These are phyloP conservation scores for Amanita molliuscula DNA, from an alignment of 768 basidiomycete species.

Conservation along the genomic window DNA sequence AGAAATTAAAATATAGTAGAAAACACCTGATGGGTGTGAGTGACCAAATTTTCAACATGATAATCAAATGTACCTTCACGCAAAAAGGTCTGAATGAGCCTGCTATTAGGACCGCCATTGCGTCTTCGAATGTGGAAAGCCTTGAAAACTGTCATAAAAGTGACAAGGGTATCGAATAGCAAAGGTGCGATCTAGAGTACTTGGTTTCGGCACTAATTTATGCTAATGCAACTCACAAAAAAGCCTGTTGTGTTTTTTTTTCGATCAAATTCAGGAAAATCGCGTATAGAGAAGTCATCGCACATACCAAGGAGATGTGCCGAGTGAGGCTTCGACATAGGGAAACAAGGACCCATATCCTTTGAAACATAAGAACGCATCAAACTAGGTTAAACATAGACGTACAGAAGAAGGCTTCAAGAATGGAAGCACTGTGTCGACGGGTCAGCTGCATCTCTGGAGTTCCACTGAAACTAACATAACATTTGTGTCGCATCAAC, in stretches of 20 bases:
- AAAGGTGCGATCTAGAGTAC: conserved; percentile 63
- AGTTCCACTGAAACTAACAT: conserved; percentile 28
- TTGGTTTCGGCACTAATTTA: conserved; percentile 1
- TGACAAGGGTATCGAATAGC: conserved; percentile 72
- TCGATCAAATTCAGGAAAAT: conserved; percentile 7
- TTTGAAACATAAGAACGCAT: conserved; percentile 9
- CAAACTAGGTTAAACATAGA: conserved; percentile 7
- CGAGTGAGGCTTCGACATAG: conserved; percentile 74
- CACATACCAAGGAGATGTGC: conserved; percentile 66
- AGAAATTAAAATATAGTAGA: conserved; percentile 81
- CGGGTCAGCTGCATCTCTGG: conserved; percentile 6
- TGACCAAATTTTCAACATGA: not conserved
- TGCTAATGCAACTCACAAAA: conserved; percentile 33
- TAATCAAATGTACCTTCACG: conserved; percentile 48
- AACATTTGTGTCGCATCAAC: conserved; percentile 74
- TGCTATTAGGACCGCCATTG: conserved; percentile 67
- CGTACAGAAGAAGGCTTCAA: conserved; percentile 52
- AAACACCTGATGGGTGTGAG: conserved; percentile 41
- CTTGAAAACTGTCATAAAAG: conserved; percentile 72
- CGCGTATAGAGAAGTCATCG: not conserved
- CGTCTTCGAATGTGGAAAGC: conserved; percentile 67
- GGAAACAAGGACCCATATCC: conserved; percentile 64
- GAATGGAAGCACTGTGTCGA: conserved; percentile 48
- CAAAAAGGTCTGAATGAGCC: conserved; percentile 75
- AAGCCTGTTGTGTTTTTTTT: conserved; percentile 38